Conservation (phyloP, 1,284 basidiomycete genomes). For the Boletus smithii region DNA sequence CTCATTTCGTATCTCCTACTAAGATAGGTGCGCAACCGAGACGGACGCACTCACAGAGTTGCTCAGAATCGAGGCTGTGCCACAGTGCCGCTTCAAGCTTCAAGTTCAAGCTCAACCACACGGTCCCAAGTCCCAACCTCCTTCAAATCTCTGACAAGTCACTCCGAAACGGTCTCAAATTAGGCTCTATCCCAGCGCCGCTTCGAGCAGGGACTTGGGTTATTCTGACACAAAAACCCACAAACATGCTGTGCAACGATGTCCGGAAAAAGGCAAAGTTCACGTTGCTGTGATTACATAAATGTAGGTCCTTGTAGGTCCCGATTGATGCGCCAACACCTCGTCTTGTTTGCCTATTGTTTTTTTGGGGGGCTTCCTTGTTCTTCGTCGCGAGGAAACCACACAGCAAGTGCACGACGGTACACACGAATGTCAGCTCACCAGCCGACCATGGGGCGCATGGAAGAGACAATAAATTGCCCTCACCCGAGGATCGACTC, state of each 20-base stretch:
- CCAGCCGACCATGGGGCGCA: slow-evolving; percentile 1
- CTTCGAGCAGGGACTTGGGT: no score
- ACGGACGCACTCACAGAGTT: no score
- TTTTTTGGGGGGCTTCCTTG: slow-evolving; percentile 13
- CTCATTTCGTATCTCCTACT: no score
- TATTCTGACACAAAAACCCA: no score
- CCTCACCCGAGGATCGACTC: background rate
- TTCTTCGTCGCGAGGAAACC: slow-evolving; percentile 19
- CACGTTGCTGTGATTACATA: background rate
- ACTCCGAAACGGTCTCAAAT: no score
- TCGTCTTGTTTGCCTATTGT: slow-evolving; percentile 4
- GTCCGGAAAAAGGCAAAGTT: background rate
- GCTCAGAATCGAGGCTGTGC: no score
- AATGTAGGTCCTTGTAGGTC: slow-evolving; percentile 22
- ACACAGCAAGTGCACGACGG: slow-evolving; percentile 3
- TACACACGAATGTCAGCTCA: background rate
- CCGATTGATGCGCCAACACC: slow-evolving; percentile 5
- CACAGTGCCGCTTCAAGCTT: no score
- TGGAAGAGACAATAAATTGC: slow-evolving; percentile 18
- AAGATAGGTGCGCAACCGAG: no score
- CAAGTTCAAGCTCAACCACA: no score
- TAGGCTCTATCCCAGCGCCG: no score
- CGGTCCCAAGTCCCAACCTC: no score
- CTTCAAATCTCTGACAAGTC: no score
- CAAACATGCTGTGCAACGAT: background rate